These are phyloP conservation scores for Rhipidocladum racemiflorum DNA, from an alignment of 176 grass and related monocot genomes.

Conservation along the genomic window DNA sequence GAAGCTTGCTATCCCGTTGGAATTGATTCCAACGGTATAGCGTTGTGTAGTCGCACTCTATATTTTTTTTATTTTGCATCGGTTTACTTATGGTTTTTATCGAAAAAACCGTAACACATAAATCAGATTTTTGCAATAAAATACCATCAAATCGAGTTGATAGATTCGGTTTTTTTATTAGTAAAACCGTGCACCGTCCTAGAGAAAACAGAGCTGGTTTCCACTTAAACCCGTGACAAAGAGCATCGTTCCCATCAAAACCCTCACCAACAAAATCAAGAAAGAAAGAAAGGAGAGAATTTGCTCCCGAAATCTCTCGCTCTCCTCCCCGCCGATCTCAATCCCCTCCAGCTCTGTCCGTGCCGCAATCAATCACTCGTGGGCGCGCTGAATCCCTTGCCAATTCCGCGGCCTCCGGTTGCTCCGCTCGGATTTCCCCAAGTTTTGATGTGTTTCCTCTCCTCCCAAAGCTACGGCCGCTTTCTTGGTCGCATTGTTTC, in stretches of 20 bases:
- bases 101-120: no score
- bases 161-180: no score
- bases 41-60: no score
- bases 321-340: neutral
- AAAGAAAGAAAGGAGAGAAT: no score
- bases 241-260: neutral
- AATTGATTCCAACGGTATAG: no score
- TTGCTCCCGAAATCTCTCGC: conserved; percentile 13
- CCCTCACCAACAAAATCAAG: neutral
- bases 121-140: no score
- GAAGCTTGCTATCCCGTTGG: no score
- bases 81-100: no score
- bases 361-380: conserved; percentile 47
- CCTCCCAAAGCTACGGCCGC: neutral
- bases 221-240: neutral
- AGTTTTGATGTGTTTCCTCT: neutral
- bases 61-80: no score
- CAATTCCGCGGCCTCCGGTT: neutral
- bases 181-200: no score
- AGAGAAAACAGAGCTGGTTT: neutral
- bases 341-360: neutral
- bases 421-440: conserved; percentile 15
- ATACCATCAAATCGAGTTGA: no score
- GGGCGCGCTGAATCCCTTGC: conserved; percentile 15
- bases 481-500: neutral